phyloP scores from a whole-genome alignment of 2,329 filamentous ascomycete species.

The Ophiostoma montium region DNA sequence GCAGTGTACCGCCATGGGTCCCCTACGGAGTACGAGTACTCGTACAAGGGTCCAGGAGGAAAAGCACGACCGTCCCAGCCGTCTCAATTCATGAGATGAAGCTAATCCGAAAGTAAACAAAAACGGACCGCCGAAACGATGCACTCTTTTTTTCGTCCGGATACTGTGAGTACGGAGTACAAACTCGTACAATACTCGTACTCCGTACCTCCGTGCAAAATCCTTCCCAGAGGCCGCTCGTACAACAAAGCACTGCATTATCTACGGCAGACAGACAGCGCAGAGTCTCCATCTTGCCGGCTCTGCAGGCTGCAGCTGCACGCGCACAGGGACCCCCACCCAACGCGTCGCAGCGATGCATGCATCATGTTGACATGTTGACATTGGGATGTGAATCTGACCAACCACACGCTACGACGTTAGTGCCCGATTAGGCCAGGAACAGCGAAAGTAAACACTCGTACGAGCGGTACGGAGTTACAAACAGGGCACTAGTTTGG shows the following conservation, averaged over 20 bases:
- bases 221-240: too few species aligned
- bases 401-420: slow-evolving; percentile 5
- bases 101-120: background rate
- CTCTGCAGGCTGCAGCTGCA: too few species aligned
- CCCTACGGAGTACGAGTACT: too few species aligned
- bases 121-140: too few species aligned
- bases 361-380: slow-evolving; percentile 10
- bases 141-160: too few species aligned
- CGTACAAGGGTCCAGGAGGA: slow-evolving; percentile 3
- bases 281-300: too few species aligned
- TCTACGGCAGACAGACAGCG: too few species aligned
- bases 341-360: slow-evolving; percentile 3
- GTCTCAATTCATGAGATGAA: background rate
- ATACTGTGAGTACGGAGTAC: too few species aligned
- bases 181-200: too few species aligned
- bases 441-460: background rate
- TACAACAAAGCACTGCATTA: too few species aligned
- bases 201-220: too few species aligned
- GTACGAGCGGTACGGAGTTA: background rate
- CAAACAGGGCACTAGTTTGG: background rate
- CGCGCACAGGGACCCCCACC: background rate
- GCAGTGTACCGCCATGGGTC: slow-evolving; percentile 1
- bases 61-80: background rate
- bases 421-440: slow-evolving; percentile 4
- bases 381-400: background rate